phyloP scores from a whole-genome alignment of 495 filamentous ascomycete genomes.

The Penicillium dipodomyicola region DNA sequence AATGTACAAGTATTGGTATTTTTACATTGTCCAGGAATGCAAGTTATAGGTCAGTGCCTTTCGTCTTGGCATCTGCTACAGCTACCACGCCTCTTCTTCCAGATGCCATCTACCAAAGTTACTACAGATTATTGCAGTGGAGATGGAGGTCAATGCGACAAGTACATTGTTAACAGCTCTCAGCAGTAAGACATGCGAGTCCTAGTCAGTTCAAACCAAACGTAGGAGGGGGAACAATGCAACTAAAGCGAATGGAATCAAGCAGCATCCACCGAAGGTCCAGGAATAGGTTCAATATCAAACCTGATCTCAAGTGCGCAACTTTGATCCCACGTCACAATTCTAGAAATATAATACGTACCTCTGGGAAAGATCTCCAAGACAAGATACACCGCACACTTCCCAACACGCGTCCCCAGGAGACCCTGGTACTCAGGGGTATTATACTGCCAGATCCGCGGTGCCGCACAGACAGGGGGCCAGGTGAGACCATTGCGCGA shows the following conservation, averaged over 20 bases:
- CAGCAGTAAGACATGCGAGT: not conserved
- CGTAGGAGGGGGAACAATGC: not conserved
- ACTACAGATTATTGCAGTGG: not conserved
- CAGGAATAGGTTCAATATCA: conserved; percentile 8
- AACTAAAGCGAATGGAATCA: not conserved
- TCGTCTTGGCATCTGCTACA: not conserved
- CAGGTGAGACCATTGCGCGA: not conserved
- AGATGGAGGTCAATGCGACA: not conserved
- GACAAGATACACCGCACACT: not conserved
- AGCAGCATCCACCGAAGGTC: not conserved
- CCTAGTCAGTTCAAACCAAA: not conserved
- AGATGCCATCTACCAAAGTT: not conserved
- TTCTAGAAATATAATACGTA: conserved; percentile 5
- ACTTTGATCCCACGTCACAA: not conserved
- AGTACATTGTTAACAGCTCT: not conserved
- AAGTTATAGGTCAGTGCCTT: not conserved
- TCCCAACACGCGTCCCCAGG: conserved; percentile 4
- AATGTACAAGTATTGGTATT: conserved; percentile 12
- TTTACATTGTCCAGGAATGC: not conserved
- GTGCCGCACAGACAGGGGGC: not conserved
- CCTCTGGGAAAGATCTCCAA: not conserved
- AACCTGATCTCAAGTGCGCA: conserved; percentile 1
- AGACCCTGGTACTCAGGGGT: conserved; percentile 6
- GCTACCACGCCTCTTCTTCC: not conserved
- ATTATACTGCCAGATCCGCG: not conserved